Base-by-base conservation (phyloP, 345 rosid genomes). In the Camelina neglecta region DNA sequence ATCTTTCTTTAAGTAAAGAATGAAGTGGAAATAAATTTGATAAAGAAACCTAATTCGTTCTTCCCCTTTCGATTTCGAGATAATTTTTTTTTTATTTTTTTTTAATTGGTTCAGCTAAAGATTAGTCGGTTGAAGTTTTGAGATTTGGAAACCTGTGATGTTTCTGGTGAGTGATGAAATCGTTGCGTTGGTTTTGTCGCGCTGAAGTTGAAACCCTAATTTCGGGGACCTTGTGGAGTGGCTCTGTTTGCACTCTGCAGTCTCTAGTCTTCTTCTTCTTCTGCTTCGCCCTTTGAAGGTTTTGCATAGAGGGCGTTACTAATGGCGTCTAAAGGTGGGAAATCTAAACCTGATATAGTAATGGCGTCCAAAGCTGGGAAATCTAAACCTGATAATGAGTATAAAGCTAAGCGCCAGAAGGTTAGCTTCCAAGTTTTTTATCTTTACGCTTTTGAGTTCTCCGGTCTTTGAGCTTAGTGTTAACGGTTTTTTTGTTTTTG, bases 341-440 rank as follows among this genome's bases (percentile, higher is more conserved):
- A 75, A 45, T 80, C 77, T 57, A 93, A 84, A 85, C 90, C 89
- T 62, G 98, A 93, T 79, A 86, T 86, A 31, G 92, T 38, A 54
- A 60, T 73, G 65, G 29, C 65, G 11, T 78, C 74, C 0, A 78
- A 67, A 60, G 60, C 65, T 18, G 36, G 60, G 29, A 60, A 75
- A 63, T 82, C 73, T 63, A 90, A 81, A 88, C 89, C 88, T 67
- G 98, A 93, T 78, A 88, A 76, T 62, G 98, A 93, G 50, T 85
- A 95, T 35, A 84, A 84, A 86, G 86, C 95, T 86, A 88, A 89
- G 81, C 97, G 98, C 62, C 97, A 86, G 16, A 93, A 90, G 97
- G 98, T 89, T 53, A 59, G 80, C 63, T 74, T 74, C 72, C 35
- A 2, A 13, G 11, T 42, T 63, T 35, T 35, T 50, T 24, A 11